Conservation (phyloP, 495 filamentous ascomycete genomes). For the Penicillium bovifimosum region DNA sequence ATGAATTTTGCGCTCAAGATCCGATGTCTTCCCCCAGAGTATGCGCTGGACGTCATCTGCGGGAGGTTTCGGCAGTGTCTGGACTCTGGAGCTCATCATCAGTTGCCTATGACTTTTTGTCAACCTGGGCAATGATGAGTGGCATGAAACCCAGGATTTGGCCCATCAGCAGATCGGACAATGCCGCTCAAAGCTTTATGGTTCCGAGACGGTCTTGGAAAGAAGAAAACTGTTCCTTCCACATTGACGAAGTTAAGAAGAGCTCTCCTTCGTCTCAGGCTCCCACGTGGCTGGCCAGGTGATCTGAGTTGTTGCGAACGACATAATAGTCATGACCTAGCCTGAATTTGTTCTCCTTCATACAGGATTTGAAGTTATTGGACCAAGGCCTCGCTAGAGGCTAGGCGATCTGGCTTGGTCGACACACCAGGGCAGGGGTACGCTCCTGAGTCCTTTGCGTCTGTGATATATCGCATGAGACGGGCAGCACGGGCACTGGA, state of each 20-base stretch:
- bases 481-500: no score
- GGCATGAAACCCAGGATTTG: constrained; percentile 59
- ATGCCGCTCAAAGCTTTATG: constrained; percentile 44
- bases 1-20: constrained; percentile 26
- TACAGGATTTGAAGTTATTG: constrained; percentile 57
- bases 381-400: constrained; percentile 35
- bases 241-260: constrained; percentile 52
- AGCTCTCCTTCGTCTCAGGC: constrained; percentile 52
- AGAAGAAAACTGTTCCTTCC: constrained; percentile 37
- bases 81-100: constrained; percentile 42
- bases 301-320: constrained; percentile 53
- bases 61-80: constrained; percentile 51
- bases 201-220: constrained; percentile 56
- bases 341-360: constrained; percentile 46
- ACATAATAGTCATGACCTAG: constrained; percentile 64
- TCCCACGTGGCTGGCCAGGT: constrained; percentile 43
- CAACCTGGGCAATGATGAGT: constrained; percentile 51
- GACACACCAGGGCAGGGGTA: constrained; percentile 70
- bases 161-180: constrained; percentile 49
- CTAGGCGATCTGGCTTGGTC: constrained; percentile 72
- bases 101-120: constrained; percentile 42
- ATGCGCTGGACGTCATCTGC: constrained; percentile 32
- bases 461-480: constrained; percentile 51
- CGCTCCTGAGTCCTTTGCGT: constrained; percentile 50
- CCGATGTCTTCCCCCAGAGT: constrained; percentile 31